Evolutionary conservation across 106 monocot genomes (phyloP), one percentile per base, ranked within the genome.

Genomic region (Allium cepa): DNA sequence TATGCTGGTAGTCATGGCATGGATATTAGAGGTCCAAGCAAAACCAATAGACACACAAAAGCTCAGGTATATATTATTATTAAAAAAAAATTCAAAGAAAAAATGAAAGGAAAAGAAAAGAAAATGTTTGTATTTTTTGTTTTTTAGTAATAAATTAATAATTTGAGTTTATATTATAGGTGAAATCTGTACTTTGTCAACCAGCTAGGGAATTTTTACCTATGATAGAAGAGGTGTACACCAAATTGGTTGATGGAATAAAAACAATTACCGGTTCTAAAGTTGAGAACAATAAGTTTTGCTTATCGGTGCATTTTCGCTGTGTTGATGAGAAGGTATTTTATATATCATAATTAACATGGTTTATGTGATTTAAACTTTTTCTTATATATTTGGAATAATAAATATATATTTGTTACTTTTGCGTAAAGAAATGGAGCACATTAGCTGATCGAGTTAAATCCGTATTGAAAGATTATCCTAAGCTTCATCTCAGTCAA

Each of bases 241-340:
- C 79, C 16, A 57, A 72, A 49, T 56, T 90, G 50, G 17, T 83
- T 46, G 81, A 84, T 75, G 79, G 75, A 67, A 84, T 77, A 55
- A 77, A 81, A 62, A 53, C 46, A 11, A 78, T 76, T 26, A 62
- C 69, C 22, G 90, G 90, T 10, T 72, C 83, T 51, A 83, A 78
- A 68, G 86, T 90, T 61, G 90, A 90, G 86, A 81, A 90, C 83
- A 86, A 90, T 76, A 86, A 80, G 72, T 90, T 90, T 67, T 90
- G 90, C 48, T 53, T 81, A 28, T 90, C 90, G 17, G 90, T 90
- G 64, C 90, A 90, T 49, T 90, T 76, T 57, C 67, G 90, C 46
- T 79, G 83, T 48, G 86, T 86, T 4, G 86, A 86, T 53, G 90
- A 86, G 72, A 62, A 53, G 75, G 75, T 75, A 17, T 50, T 49